These are phyloP conservation scores for Jatropha multifida DNA, from an alignment of 441 rosid genomes.

Conservation along the genomic window DNA sequence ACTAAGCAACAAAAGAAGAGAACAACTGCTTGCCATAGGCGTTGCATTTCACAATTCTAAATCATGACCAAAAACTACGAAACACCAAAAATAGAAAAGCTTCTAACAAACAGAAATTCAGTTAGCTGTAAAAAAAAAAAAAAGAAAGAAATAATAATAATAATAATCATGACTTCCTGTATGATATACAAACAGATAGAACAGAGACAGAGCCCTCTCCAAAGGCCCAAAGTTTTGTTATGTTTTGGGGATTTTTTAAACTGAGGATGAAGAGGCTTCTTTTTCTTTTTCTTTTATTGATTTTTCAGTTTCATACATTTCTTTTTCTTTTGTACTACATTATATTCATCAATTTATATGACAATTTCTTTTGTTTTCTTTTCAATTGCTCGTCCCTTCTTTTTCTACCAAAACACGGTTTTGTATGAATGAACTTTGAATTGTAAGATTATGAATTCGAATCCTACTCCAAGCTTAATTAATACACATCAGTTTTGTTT, in stretches of 20 bases:
- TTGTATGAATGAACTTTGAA: not conserved
- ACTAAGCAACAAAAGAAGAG: conserved; percentile 55
- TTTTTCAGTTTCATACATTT: conserved; percentile 14
- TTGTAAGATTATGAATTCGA: not conserved
- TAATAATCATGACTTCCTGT: conserved; percentile 7
- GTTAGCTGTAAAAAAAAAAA: conserved; percentile 12
- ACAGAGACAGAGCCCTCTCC: conserved; percentile 57
- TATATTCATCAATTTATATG: conserved; percentile 8
- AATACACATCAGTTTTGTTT: not conserved
- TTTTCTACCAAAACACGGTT: not conserved
- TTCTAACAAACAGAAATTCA: conserved; percentile 10
- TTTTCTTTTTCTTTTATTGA: not conserved
- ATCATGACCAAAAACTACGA: not conserved
- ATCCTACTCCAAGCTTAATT: not conserved
- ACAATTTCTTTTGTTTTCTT: conserved; percentile 12
- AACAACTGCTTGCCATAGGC: conserved; percentile 52
- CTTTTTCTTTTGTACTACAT: conserved; percentile 14
- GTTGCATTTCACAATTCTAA: conserved; percentile 78
- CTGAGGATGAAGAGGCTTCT: conserved; percentile 66
- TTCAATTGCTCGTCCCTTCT: not conserved
- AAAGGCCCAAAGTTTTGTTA: conserved; percentile 48
- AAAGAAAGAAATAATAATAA: not conserved
- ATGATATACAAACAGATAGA: conserved; percentile 28
- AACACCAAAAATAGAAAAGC: not conserved
- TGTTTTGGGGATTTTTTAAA: conserved; percentile 50